Conservation (phyloP, 2,329 filamentous ascomycete species). For the Orbilia oligospora region DNA sequence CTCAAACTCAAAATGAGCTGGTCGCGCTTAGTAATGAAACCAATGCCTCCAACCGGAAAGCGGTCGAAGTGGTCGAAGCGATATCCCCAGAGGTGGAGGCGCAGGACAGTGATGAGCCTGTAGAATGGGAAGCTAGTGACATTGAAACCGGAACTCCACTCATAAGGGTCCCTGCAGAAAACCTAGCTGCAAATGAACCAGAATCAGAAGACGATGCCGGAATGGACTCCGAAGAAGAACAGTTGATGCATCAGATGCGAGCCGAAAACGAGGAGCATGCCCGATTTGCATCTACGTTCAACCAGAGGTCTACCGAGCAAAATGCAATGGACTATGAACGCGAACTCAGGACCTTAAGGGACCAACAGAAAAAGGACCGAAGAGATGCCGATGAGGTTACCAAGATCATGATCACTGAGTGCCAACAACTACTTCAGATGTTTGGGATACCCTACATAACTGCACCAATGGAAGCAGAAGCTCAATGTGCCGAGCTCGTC, state of each 20-base stretch:
- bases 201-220: constrained; percentile 65
- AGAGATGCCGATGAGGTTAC: constrained; percentile 97
- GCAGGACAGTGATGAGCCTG: constrained; percentile 56
- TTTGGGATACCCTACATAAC: constrained; percentile 98
- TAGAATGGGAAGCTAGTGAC: constrained; percentile 65
- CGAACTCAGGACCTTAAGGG: constrained; percentile 87
- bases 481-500: constrained; percentile 94
- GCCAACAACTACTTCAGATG: constrained; percentile 87
- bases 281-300: constrained; percentile 89
- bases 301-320: constrained; percentile 76
- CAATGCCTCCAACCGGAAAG: background rate
- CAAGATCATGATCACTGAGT: constrained; percentile 94
- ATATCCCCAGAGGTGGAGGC: background rate
- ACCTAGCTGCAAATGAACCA: constrained; percentile 45
- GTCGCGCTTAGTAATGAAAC: background rate
- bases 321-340: constrained; percentile 85
- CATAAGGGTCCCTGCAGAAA: background rate
- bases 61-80: background rate
- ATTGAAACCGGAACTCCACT: constrained; percentile 61
- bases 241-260: constrained; percentile 86
- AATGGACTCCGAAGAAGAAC: constrained; percentile 80
- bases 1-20: background rate
- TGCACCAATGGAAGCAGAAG: constrained; percentile 98
- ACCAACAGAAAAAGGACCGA: constrained; percentile 96
- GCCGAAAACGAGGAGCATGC: constrained; percentile 94